These are phyloP conservation scores for Penicillium arizonense DNA, from an alignment of 495 filamentous ascomycete species.

Conservation along the genomic window DNA sequence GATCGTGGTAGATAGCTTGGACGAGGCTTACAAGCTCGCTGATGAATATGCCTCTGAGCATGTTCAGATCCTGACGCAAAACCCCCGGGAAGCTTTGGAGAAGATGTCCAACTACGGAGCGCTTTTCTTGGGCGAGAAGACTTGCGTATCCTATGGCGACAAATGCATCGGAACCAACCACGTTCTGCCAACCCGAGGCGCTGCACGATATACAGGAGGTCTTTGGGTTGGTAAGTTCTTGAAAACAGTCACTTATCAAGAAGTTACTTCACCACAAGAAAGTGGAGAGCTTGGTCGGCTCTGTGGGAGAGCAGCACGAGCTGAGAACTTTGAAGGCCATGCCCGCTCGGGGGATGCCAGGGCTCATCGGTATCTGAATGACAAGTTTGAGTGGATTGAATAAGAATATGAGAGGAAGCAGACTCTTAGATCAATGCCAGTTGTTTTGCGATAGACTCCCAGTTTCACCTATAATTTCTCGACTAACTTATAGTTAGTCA, in stretches of 20 bases:
- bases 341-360: slow-evolving; percentile 48
- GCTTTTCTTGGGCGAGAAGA: slow-evolving; percentile 53
- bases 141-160: slow-evolving; percentile 53
- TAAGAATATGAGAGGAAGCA: too few species aligned
- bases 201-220: slow-evolving; percentile 48
- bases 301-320: slow-evolving; percentile 49
- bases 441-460: too few species aligned
- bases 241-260: slow-evolving; percentile 52
- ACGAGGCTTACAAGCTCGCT: slow-evolving; percentile 49
- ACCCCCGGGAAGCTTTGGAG: slow-evolving; percentile 45
- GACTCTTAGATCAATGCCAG: too few species aligned
- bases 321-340: slow-evolving; percentile 55
- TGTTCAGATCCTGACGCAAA: slow-evolving; percentile 51
- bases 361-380: slow-evolving; percentile 41
- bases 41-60: slow-evolving; percentile 54
- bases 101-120: slow-evolving; percentile 54
- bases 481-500: too few species aligned
- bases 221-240: slow-evolving; percentile 55
- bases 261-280: slow-evolving; percentile 41
- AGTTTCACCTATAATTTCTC: too few species aligned
- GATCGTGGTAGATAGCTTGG: slow-evolving; percentile 37
- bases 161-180: slow-evolving; percentile 57
- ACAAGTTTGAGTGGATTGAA: slow-evolving; percentile 43
- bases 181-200: slow-evolving; percentile 49
- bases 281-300: slow-evolving; percentile 50